A percentile compares a stretch with the other conserved stretches of the same genome.
phyloP scores from a whole-genome alignment of 306 rosid genomes.

The Canavalia gladiata region DNA sequence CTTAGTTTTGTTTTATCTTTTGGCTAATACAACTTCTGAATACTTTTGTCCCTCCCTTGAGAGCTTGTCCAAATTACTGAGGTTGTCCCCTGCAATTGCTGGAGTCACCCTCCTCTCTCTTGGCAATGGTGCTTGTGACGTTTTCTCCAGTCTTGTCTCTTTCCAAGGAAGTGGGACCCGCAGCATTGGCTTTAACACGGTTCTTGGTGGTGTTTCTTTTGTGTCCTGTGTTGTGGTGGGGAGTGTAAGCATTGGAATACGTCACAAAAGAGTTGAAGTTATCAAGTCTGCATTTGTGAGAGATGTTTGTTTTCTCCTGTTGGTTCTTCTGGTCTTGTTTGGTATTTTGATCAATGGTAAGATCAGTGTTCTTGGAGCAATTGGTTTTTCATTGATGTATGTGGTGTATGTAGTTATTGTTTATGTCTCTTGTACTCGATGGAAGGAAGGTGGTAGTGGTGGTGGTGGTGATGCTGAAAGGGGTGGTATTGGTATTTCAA shows the following conservation, averaged over 20 bases:
- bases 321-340: constrained; percentile 47
- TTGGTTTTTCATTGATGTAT: constrained; percentile 53
- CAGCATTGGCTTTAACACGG: constrained; percentile 49
- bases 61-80: constrained; percentile 47
- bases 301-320: constrained; percentile 51
- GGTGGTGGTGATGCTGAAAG: constrained; percentile 39
- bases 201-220: constrained; percentile 55
- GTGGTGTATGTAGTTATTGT: constrained; percentile 49
- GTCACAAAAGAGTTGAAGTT: constrained; percentile 38
- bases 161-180: constrained; percentile 46
- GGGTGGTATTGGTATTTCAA: constrained; percentile 36
- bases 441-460: constrained; percentile 33
- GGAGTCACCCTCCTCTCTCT: constrained; percentile 60
- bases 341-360: constrained; percentile 44
- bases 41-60: constrained; percentile 62
- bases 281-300: constrained; percentile 49
- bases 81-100: constrained; percentile 55
- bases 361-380: constrained; percentile 54
- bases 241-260: constrained; percentile 41
- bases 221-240: constrained; percentile 59
- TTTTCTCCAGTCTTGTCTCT: constrained; percentile 54
- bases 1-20: constrained; percentile 49
- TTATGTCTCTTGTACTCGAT: constrained; percentile 41
- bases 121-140: constrained; percentile 60
- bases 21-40: constrained; percentile 53